Conservation (phyloP, 352 stramenopile genomes). For the Globisporangium cederbergense region DNA sequence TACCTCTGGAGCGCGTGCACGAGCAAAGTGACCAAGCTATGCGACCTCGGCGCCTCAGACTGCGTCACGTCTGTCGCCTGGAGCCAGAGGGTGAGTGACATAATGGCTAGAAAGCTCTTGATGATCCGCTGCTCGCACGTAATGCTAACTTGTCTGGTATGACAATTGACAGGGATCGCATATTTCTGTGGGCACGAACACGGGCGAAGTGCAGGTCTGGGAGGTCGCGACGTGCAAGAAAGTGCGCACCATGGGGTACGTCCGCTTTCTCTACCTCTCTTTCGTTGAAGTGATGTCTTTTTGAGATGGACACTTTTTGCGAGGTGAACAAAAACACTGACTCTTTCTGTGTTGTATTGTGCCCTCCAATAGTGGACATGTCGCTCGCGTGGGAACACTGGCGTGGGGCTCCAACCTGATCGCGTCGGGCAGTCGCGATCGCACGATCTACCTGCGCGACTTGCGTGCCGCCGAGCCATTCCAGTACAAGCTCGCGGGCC, state of each 20-base stretch:
- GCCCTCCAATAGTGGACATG: conserved; percentile 66
- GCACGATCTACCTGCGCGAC: conserved; percentile 92
- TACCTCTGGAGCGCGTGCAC: conserved; percentile 95
- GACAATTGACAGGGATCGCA: conserved; percentile 65
- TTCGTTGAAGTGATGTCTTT: conserved; percentile 4
- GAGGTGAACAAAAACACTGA: neutral
- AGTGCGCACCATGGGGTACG: conserved; percentile 87
- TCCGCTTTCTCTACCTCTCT: neutral
- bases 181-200: conserved; percentile 92
- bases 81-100: conserved; percentile 74
- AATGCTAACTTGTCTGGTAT: neutral
- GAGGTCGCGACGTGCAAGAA: conserved; percentile 88
- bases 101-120: neutral
- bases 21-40: conserved; percentile 93
- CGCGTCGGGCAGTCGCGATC: conserved; percentile 93
- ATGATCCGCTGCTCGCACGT: neutral
- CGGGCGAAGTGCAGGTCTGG: conserved; percentile 95
- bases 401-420: conserved; percentile 90
- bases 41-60: conserved; percentile 80
- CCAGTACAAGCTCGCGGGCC: conserved; percentile 52
- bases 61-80: conserved; percentile 93
- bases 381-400: conserved; percentile 90
- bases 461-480: conserved; percentile 65
- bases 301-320: neutral
- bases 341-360: conserved; percentile 6